A percentile compares a stretch with the other conserved stretches of the same genome.
These are phyloP conservation scores for Lunularia cruciata DNA, from an alignment of 225 moss, liverwort and hornwort genomes.

Conservation along the genomic window DNA sequence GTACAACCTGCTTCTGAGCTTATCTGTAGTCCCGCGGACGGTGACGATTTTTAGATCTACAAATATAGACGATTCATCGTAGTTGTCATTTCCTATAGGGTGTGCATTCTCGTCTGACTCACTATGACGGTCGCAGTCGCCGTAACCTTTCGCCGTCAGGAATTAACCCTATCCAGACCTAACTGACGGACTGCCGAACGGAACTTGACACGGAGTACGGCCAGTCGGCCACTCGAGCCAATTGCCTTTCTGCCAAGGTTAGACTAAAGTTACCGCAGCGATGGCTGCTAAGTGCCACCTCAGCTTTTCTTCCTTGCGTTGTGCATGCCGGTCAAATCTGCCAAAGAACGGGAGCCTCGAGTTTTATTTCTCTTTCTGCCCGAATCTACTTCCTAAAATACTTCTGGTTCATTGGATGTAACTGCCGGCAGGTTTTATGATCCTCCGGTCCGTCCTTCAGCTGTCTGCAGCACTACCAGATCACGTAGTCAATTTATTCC, in stretches of 20 bases:
- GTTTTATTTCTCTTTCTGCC: not conserved
- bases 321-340: conserved; percentile 8
- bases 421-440: not conserved
- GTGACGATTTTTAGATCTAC: not conserved
- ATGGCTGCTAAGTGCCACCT: not conserved
- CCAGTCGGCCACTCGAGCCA: too few species aligned
- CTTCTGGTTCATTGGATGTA: conserved; percentile 1
- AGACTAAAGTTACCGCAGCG: not conserved
- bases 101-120: not conserved
- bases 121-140: not conserved
- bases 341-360: not conserved
- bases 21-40: conserved; percentile 12
- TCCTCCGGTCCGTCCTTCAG: not conserved
- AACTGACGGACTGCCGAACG: not conserved
- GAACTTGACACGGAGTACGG: too few species aligned
- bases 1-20: conserved; percentile 12
- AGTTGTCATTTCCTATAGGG: not conserved
- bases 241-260: not conserved
- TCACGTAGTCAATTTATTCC: not conserved
- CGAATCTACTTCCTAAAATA: not conserved
- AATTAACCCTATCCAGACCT: conserved; percentile 8
- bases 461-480: conserved; percentile 9
- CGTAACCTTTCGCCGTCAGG: not conserved
- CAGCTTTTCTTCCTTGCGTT: not conserved
- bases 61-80: not conserved